Conservation (phyloP, 1,284 basidiomycete genomes). For the Cutaneotrichosporon curvatum region DNA sequence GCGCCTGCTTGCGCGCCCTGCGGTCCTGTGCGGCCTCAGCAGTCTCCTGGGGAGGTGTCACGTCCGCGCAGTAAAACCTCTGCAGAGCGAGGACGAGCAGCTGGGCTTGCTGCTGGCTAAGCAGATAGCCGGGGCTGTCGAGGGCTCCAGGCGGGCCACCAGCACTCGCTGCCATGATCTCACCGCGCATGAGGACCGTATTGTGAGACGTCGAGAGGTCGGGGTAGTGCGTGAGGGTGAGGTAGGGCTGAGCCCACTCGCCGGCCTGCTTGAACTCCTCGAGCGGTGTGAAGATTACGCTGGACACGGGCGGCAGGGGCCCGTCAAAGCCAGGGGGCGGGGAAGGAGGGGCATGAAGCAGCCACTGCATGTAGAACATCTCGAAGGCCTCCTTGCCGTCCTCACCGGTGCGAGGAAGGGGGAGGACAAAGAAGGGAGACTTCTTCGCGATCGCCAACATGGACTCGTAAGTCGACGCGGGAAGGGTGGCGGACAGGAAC, state of each 20-base stretch:
- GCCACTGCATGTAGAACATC: constrained; percentile 84
- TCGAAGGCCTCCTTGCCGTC: constrained; percentile 56
- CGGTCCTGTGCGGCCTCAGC: constrained; percentile 29
- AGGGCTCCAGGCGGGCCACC: constrained; percentile 22
- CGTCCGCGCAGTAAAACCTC: constrained; percentile 59
- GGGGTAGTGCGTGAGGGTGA: constrained; percentile 87
- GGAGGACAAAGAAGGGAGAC: constrained; percentile 72
- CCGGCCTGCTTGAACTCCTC: constrained; percentile 87
- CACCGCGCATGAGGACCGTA: constrained; percentile 81
- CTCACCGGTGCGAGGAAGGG: constrained; percentile 53
- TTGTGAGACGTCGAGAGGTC: constrained; percentile 76
- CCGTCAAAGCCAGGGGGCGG: constrained; percentile 24
- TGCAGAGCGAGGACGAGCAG: constrained; percentile 68
- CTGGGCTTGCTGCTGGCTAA: constrained; percentile 74
- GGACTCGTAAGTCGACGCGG: constrained; percentile 61
- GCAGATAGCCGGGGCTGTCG: constrained; percentile 51
- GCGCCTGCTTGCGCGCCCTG: constrained; percentile 26
- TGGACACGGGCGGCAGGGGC: constrained; percentile 39
- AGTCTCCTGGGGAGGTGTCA: constrained; percentile 22
- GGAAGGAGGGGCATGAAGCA: constrained; percentile 61
- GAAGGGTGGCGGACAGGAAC: constrained; percentile 71
- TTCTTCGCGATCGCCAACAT: constrained; percentile 59
- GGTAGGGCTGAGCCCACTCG: constrained; percentile 82
- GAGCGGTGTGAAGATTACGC: constrained; percentile 85
- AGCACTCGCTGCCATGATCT: constrained; percentile 61